These are phyloP conservation scores for Rhododendron griersonianum DNA, from an alignment of 148 eudicot genomes.

Conservation along the genomic window DNA sequence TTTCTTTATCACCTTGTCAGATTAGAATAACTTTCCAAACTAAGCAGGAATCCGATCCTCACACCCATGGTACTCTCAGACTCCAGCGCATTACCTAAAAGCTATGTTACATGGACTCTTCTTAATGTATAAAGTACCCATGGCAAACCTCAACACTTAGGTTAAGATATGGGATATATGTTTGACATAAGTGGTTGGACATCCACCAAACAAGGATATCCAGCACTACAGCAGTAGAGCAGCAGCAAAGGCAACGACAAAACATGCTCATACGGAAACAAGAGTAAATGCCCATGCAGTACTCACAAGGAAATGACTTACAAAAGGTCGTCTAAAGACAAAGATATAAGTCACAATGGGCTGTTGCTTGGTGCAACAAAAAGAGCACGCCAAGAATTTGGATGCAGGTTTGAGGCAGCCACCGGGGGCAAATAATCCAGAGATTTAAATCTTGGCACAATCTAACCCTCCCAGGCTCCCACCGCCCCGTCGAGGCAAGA, in stretches of 20 bases:
- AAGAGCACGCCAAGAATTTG: not conserved
- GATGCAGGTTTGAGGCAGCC: not conserved
- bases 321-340: not conserved
- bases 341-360: not conserved
- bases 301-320: not conserved
- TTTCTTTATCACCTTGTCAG: not conserved
- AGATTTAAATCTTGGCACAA: not conserved
- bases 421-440: not conserved
- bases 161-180: not conserved
- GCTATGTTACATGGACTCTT: not conserved
- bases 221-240: not conserved
- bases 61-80: not conserved
- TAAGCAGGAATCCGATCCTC: not conserved
- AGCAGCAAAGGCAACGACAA: not conserved
- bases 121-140: not conserved
- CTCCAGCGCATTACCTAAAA: not conserved
- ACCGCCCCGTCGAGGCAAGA: not conserved
- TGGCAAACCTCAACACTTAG: not conserved
- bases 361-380: not conserved
- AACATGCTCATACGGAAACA: not conserved
- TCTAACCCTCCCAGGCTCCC: not conserved
- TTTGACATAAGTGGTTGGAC: too few species aligned
- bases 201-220: too few species aligned
- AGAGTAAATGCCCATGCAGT: conserved; percentile 4
- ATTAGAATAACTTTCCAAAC: not conserved